phyloP scores from a whole-genome alignment of 2,329 filamentous ascomycete species.

The Apiospora rasikravindrae region DNA sequence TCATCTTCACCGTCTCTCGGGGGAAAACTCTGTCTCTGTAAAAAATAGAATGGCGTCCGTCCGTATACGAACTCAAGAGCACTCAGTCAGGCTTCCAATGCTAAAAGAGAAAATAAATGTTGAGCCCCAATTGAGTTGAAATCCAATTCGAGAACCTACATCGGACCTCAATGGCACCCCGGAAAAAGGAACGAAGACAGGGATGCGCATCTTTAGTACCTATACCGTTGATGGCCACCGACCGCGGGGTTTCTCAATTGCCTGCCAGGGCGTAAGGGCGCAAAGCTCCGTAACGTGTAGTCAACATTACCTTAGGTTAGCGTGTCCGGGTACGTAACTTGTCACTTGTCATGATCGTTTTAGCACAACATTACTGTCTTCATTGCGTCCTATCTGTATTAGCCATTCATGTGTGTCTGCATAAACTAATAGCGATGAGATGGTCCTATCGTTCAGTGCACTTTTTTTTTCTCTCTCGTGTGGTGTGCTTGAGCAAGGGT shows the following conservation, averaged over 20 bases:
- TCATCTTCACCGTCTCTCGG: not conserved
- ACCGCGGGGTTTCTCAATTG: not conserved
- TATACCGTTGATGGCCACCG: not conserved
- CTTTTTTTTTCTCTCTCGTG: not conserved
- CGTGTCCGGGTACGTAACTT: not conserved
- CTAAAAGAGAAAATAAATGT: constrained; percentile 2
- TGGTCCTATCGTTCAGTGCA: not conserved
- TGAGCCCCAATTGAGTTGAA: constrained; percentile 2
- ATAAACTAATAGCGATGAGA: not conserved
- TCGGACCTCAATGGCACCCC: not conserved
- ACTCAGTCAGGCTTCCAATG: not conserved
- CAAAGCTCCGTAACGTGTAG: constrained; percentile 2
- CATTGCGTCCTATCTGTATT: not conserved
- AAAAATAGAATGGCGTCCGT: not conserved
- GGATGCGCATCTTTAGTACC: not conserved
- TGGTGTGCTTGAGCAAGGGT: not conserved
- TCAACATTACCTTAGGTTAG: not conserved
- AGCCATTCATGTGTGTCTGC: not conserved
- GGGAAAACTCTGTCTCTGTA: not conserved
- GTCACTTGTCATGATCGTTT: not conserved
- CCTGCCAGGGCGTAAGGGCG: not conserved
- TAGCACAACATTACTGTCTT: not conserved
- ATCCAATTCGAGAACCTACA: not conserved
- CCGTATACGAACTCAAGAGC: not conserved
- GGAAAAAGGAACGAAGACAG: not conserved